Evolutionary conservation across 1,284 basidiomycete genomes (phyloP), one percentile per base, ranked within the genome.

Genomic region (Moesziomyces parantarcticus): DNA sequence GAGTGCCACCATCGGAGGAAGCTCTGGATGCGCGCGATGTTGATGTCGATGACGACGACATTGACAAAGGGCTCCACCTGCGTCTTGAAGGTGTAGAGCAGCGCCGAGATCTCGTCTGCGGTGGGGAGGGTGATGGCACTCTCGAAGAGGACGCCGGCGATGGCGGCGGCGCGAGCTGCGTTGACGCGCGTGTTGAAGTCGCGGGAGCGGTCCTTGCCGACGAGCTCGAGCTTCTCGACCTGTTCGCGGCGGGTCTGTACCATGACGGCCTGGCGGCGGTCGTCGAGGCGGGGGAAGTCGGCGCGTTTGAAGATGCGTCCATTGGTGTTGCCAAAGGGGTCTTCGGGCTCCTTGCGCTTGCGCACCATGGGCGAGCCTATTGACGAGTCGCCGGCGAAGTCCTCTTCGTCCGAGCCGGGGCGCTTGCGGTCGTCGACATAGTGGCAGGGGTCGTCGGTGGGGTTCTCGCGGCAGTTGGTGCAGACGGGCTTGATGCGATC

Each of bases 1-100:
- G 61, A 70, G 22, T 80, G 77, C 72, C 75, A 80, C 79, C 79
- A 80, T 42, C 65, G 55, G 3, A 77, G 62, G 60, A 78, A 78
- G 52, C 62, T 66, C 55, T 71, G 63, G 39, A 80, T 71, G 36
- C 79, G 66, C 9, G 77, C 59, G 39, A 70, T 65, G 66, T 78
- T 75, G 59, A 80, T 67, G 50, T 76, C 69, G 26, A 79, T 73
- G 22, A 76, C 57, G 14, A 75, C 71, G 25, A 75, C 60, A 41
- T 75, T 71, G 65, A 72, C 67, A 41, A 79, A 64, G 14, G 64
- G 64, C 48, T 77, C 75, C n/a, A 80, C 69, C 36, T 76, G 55
- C 16, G 63, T 63, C 44, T 76, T 68, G 57, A 76, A 79, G 6
- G 66, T 71, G 47, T 79, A 75, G 16, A 80, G 70, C 29, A 78